phyloP scores from a whole-genome alignment of 352 stramenopile genomes.

The Pelagophyceae sp. region DNA sequence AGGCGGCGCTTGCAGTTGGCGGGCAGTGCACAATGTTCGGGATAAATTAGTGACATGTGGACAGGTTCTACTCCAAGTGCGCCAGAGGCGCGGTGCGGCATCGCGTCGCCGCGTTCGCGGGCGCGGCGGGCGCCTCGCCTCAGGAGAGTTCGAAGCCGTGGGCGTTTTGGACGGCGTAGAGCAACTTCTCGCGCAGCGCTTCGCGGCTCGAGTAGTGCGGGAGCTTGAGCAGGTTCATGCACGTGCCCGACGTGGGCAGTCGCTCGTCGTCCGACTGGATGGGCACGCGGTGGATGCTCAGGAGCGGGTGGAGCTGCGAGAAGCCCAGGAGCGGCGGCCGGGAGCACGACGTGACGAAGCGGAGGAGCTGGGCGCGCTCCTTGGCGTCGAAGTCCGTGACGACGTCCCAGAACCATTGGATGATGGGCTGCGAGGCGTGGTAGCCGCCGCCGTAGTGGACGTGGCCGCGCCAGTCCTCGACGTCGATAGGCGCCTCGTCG shows the following conservation, averaged over 20 bases:
- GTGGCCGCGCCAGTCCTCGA: slow-evolving; percentile 70
- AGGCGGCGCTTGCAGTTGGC: too few species aligned
- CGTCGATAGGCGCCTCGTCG: slow-evolving; percentile 75
- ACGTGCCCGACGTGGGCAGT: slow-evolving; percentile 82
- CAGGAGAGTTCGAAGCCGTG: slow-evolving; percentile 91
- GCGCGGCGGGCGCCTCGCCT: too few species aligned
- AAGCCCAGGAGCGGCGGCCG: slow-evolving; percentile 87
- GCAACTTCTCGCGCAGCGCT: slow-evolving; percentile 78
- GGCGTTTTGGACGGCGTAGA: slow-evolving; percentile 80
- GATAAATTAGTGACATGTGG: too few species aligned
- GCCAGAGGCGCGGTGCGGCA: too few species aligned
- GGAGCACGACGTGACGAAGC: slow-evolving; percentile 88
- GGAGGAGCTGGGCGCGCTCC: slow-evolving; percentile 80
- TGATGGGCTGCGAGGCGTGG: slow-evolving; percentile 61
- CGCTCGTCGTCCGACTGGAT: slow-evolving; percentile 51
- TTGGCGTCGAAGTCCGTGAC: slow-evolving; percentile 60
- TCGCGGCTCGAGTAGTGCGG: slow-evolving; percentile 82
- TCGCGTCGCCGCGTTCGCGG: too few species aligned
- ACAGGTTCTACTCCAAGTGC: too few species aligned
- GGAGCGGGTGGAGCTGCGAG: slow-evolving; percentile 69
- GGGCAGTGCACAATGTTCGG: too few species aligned
- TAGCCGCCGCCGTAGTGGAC: slow-evolving; percentile 85
- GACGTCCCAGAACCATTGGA: slow-evolving; percentile 70
- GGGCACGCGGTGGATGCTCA: slow-evolving; percentile 73
- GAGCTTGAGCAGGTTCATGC: slow-evolving; percentile 96